phyloP scores from a whole-genome alignment of 345 rosid genomes.

The Citrus medica region DNA sequence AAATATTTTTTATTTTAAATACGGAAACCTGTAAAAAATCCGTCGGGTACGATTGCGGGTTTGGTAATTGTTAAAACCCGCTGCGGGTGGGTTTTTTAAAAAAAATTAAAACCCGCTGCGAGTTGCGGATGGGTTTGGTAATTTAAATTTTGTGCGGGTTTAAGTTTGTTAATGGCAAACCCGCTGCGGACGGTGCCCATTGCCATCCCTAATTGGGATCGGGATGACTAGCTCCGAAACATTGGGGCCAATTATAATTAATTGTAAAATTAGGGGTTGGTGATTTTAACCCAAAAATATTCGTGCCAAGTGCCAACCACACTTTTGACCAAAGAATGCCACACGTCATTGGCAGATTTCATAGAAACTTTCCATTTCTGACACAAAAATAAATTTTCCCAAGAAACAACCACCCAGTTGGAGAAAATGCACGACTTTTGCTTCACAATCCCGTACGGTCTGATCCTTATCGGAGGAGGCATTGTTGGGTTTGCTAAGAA shows the following conservation, averaged over 20 bases:
- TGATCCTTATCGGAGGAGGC: conserved; percentile 83
- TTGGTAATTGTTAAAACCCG: too few relatives aligned
- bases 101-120: too few relatives aligned
- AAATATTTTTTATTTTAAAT: too few relatives aligned
- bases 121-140: too few relatives aligned
- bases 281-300: neutral
- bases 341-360: conserved; percentile 24
- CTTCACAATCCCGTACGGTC: conserved; percentile 93
- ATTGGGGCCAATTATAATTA: neutral
- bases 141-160: too few relatives aligned
- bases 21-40: too few relatives aligned
- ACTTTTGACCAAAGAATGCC: conserved; percentile 32
- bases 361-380: neutral
- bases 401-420: conserved; percentile 10
- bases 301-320: neutral
- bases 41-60: too few relatives aligned
- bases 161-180: too few relatives aligned
- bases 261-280: neutral
- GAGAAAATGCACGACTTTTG: conserved; percentile 89
- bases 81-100: too few relatives aligned
- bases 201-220: too few relatives aligned
- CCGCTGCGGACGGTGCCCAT: too few relatives aligned
- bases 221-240: neutral
- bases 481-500: conserved; percentile 66
- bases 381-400: conserved; percentile 11